phyloP scores from a whole-genome alignment of 164 flowering plant species.

The Piper longum region DNA sequence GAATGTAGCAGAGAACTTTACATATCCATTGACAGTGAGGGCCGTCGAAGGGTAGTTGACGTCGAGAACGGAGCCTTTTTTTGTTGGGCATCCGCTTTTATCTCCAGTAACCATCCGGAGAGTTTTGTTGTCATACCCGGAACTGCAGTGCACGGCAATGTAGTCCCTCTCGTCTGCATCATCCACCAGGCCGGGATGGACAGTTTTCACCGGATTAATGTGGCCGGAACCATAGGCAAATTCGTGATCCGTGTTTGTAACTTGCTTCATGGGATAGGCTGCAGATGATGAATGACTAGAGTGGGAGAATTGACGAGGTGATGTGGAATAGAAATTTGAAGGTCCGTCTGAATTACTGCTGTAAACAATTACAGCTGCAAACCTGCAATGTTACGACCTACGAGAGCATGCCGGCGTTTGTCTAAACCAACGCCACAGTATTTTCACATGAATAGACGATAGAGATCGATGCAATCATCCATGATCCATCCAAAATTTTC shows the following conservation, averaged over 20 bases:
- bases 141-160: conserved; percentile 20
- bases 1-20: conserved; percentile 7
- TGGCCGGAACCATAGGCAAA: conserved; percentile 45
- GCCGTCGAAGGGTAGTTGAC: conserved; percentile 38
- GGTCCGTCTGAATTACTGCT: too few species aligned
- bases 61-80: conserved; percentile 7
- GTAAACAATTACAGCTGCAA: too few species aligned
- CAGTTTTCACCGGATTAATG: conserved; percentile 29
- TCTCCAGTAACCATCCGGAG: conserved; percentile 18
- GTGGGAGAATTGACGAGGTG: too few species aligned
- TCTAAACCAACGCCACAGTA: neutral
- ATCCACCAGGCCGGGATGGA: conserved; percentile 35
- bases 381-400: too few species aligned
- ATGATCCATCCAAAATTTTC: neutral
- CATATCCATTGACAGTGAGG: neutral
- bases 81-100: conserved; percentile 10
- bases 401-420: neutral
- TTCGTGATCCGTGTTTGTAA: conserved; percentile 6
- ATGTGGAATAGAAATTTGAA: too few species aligned
- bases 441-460: neutral
- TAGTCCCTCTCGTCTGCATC: conserved; percentile 18
- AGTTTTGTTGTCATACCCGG: conserved; percentile 7
- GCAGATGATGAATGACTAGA: too few species aligned
- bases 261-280: neutral
- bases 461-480: neutral